Evolutionary conservation across 208 protist species (phyloP), one percentile per base, ranked within the genome.

Genomic region (Endotrypanum monterogeii): DNA sequence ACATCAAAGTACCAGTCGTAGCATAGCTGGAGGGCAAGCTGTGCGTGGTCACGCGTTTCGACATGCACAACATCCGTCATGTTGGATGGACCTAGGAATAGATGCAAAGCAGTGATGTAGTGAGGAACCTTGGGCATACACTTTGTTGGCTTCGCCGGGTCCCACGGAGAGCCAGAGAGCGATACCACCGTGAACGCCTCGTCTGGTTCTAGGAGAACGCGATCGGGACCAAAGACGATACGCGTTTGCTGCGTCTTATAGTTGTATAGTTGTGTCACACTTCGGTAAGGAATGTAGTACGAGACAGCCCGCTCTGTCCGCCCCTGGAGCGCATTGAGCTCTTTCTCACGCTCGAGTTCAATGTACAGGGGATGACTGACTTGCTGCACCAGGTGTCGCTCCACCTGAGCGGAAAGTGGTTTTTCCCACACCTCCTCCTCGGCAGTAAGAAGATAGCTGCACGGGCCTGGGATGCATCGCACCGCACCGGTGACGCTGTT

Each of bases 201-300:
- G 66, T 95, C 85, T 20, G 92, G 92, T 74, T 89, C 91, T 30
- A 98, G 77, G 35, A 92, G 76, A 48, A 96, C 82, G 35, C 82
- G 84, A 48, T 91, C 84, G 1, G 94, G 94, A 14, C 94, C 94
- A 71, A 96, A 96, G 44, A 96, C 77, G 28, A 83, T 94, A 60
- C 96, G 94, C 16, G 89, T 89, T 62, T 80, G 79, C 79, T 97
- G 94, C 12, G 83, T 89, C 52, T 82, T 85, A 87, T 99, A 98
- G 83, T 99, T 97, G 84, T 98, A 98, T n/a, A 99, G 89, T 85
- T 99, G 98, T 20, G 98, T 97, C 37, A 97, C 96, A 75, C 92
- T 87, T 83, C 94, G 93, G 83, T 99, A 89, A 14, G 98, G 98
- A 30, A 98, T 93, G 77, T 90, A 83, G 85, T 94, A 99, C n/a